A percentile compares a stretch with the other conserved stretches of the same genome.
phyloP scores from a whole-genome alignment of 805 yeast genomes.

The Wickerhamomyces subpelliculosus region DNA sequence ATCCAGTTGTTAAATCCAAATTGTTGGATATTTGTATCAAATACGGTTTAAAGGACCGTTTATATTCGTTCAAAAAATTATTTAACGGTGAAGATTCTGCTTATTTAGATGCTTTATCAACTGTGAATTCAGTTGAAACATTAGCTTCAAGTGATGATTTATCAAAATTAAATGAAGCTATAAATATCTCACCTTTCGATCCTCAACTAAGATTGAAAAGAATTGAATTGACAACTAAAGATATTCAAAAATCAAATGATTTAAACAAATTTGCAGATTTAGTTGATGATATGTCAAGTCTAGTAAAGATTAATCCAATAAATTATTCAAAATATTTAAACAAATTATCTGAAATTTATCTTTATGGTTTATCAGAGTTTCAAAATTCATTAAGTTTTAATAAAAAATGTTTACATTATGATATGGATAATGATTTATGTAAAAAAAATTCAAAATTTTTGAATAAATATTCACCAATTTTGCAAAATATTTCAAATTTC shows the following conservation, averaged over 20 bases:
- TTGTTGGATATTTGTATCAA: conserved; percentile 42
- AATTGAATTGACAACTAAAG: conserved; percentile 23
- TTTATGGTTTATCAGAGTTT: conserved; percentile 46
- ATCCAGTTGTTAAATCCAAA: conserved; percentile 42
- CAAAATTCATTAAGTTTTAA: conserved; percentile 44
- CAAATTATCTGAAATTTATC: conserved; percentile 30
- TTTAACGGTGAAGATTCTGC: conserved; percentile 7
- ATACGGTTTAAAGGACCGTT: conserved; percentile 41
- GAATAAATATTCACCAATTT: conserved; percentile 32
- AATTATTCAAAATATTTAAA: conserved; percentile 23
- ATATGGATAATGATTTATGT: conserved; percentile 66
- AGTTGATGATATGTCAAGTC: conserved; percentile 21
- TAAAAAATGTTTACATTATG: conserved; percentile 66
- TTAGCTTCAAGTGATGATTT: conserved; percentile 22
- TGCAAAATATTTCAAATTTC: conserved; percentile 29
- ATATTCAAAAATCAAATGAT: conserved; percentile 11
- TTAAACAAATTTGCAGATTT: conserved; percentile 14
- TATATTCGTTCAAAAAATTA: conserved; percentile 10
- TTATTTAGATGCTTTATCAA: conserved; percentile 9
- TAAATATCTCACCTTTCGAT: conserved; percentile 38
- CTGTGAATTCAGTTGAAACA: conserved; percentile 12
- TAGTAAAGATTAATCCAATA: conserved; percentile 20
- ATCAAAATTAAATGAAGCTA: conserved; percentile 26
- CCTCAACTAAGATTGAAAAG: conserved; percentile 25
- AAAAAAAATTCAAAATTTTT: conserved; percentile 47